Base-by-base conservation (phyloP, 208 protist genomes). In the Leishmania major region DNA sequence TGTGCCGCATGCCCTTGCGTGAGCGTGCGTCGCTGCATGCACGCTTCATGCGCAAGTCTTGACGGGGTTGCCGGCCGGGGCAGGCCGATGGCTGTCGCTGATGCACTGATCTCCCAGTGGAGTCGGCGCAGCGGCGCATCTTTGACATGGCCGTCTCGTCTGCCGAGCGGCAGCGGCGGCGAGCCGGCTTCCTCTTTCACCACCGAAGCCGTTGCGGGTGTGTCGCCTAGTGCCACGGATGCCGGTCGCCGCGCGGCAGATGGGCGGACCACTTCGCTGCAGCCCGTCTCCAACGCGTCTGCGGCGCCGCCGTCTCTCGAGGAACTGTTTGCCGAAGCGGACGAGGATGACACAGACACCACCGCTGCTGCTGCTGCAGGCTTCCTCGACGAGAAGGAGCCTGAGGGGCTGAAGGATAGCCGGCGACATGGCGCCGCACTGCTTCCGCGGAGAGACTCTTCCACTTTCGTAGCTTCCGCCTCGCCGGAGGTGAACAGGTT, bases 41-140 rank as follows among this genome's bases (percentile, higher is more conserved):
- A 76, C 51, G 40, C 49, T 43, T 55, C 72, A 76, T 60, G 72
- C 28, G 1, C 4, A 43, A 17, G 37, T 60, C 72, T 40, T 28
- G 72, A 76, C 45, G 45, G 19, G 2, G 72, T 15, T 3, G 13
- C 72, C 5, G 13, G 3, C 28, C n/a, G n/a, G 28, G 31, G 47
- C 4, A 43, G 49, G 72, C 2, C 72, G 28, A 37, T 22, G 25
- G 72, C 62, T 1, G 43, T 49, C 13, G 62, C 82, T 35, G 82
- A 81, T 45, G 43, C 37, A 1, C 47, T 85, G 8, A 77, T 85
- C 6, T 82, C 82, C 13, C 77, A 47, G 35, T 85, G 82, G 82
- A 81, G 82, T 71, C 82, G 82, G 11, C 82, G 77, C 28, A 37
- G 55, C 37, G 55, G 22, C 4, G 25, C 49, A 5, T n/a, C 69